Evolutionary conservation across 2,329 filamentous ascomycete species (phyloP).

Genomic region (Aspergillus sp.): DNA sequence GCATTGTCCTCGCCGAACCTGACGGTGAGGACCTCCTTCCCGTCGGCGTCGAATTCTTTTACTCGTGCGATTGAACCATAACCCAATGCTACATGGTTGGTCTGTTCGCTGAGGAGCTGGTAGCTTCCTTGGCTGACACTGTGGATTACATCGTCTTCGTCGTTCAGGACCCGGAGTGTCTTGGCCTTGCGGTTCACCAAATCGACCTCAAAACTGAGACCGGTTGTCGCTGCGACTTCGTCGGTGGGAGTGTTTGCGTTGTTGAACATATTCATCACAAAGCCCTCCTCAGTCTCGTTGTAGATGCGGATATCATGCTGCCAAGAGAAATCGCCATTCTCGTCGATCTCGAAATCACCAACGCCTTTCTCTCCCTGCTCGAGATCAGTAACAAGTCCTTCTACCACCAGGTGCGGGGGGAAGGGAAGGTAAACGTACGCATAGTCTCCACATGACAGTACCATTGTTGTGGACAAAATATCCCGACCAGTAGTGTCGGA

Average conservation of each 20-base stretch:
- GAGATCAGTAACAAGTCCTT: neutral
- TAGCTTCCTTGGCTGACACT: constrained; percentile 32
- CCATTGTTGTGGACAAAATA: constrained; percentile 33
- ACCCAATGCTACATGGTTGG: constrained; percentile 30
- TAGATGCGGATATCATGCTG: constrained; percentile 39
- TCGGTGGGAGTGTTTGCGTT: constrained; percentile 30
- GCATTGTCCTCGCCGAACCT: constrained; percentile 32
- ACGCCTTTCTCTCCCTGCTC: constrained; percentile 22
- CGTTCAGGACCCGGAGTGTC: constrained; percentile 21
- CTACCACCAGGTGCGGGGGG: neutral
- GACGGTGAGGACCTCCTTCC: constrained; percentile 31
- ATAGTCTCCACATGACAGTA: constrained; percentile 28
- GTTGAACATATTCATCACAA: constrained; percentile 34
- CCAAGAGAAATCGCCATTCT: constrained; percentile 27
- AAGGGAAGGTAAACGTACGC: constrained; percentile 13
- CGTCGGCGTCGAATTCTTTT: constrained; percentile 35
- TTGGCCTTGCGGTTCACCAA: constrained; percentile 23
- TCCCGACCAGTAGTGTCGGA: constrained; percentile 36
- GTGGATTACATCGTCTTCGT: constrained; percentile 24
- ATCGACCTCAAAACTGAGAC: constrained; percentile 23
- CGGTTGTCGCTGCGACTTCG: constrained; percentile 21
- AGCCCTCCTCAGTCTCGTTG: constrained; percentile 32
- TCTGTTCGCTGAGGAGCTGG: constrained; percentile 22
- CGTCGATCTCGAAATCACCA: constrained; percentile 27
- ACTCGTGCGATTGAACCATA: constrained; percentile 38